Evolutionary conservation across 495 filamentous ascomycete species (phyloP).

Genomic region (Trichocladium uniseriatum): DNA sequence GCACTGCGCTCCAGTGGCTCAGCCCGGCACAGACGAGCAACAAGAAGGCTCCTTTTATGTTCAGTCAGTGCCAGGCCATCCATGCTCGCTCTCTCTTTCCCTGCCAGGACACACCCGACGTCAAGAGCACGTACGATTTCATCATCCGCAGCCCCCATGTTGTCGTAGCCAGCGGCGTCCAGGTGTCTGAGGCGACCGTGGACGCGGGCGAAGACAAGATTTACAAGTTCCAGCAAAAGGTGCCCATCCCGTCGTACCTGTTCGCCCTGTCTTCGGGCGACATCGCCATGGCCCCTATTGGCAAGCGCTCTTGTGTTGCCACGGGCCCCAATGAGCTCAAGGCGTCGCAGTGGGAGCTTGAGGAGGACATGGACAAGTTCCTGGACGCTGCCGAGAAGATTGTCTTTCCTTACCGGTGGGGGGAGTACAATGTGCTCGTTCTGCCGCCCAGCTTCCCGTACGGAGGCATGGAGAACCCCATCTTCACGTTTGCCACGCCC

Average conservation of each 20-base stretch:
- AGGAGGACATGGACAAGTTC: constrained; percentile 81
- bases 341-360: constrained; percentile 80
- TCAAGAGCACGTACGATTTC: constrained; percentile 86
- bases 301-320: constrained; percentile 71
- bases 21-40: constrained; percentile 84
- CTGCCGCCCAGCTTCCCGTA: constrained; percentile 87
- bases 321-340: constrained; percentile 80
- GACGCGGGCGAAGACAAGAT: constrained; percentile 43
- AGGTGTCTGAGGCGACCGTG: constrained; percentile 43
- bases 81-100: constrained; percentile 88
- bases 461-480: constrained; percentile 89
- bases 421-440: constrained; percentile 86
- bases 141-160: constrained; percentile 78
- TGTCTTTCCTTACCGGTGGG: constrained; percentile 84
- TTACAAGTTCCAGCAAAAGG: constrained; percentile 78
- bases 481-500: constrained; percentile 88
- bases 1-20: constrained; percentile 91
- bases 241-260: constrained; percentile 89
- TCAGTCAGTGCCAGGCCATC: constrained; percentile 96
- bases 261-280: constrained; percentile 90
- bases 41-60: constrained; percentile 92
- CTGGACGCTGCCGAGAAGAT: constrained; percentile 82
- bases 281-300: constrained; percentile 73
- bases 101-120: constrained; percentile 92
- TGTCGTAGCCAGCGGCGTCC: constrained; percentile 79